A percentile compares a stretch with the other conserved stretches of the same genome.
These are phyloP conservation scores for Ascocoryne sarcoides DNA, from an alignment of 2,329 filamentous ascomycete species.

Conservation along the genomic window DNA sequence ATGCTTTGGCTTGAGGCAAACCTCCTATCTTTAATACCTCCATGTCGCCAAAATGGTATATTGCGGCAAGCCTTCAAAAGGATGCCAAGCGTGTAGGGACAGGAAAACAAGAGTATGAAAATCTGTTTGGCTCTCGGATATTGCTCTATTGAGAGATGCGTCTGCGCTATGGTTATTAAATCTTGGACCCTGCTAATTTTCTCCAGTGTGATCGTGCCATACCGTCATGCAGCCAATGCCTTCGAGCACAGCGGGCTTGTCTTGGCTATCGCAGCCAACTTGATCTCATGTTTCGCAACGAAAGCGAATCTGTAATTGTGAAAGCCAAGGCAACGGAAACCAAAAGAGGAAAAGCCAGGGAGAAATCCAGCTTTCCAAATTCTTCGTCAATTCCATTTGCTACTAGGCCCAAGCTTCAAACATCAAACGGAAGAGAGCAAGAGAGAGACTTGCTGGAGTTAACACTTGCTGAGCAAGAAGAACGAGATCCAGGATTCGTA, in stretches of 20 bases:
- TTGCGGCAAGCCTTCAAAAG: constrained; percentile 15
- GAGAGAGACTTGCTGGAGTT: too few species aligned
- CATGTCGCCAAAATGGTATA: constrained; percentile 18
- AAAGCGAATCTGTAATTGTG: constrained; percentile 45
- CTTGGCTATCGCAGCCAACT: constrained; percentile 47
- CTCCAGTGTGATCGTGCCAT: constrained; percentile 39
- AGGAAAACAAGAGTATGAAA: constrained; percentile 15
- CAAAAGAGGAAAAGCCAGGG: constrained; percentile 16
- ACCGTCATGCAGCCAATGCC: constrained; percentile 45
- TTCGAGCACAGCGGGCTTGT: constrained; percentile 41
- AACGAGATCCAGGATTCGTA: neutral
- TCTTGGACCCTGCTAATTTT: neutral
- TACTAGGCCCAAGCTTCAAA: neutral
- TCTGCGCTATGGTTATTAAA: too few species aligned
- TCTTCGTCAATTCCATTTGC: neutral
- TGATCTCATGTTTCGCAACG: constrained; percentile 50
- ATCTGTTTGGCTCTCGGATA: too few species aligned
- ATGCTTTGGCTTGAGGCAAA: too few species aligned
- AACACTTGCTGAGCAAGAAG: neutral
- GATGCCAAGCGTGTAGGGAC: constrained; percentile 11
- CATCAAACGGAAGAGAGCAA: neutral
- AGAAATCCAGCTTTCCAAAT: constrained; percentile 4
- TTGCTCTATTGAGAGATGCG: too few species aligned
- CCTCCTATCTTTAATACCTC: too few species aligned
- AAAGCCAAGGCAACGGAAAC: constrained; percentile 32